Base-by-base conservation (phyloP, 768 basidiomycete species). In the Auricularia sp. region DNA sequence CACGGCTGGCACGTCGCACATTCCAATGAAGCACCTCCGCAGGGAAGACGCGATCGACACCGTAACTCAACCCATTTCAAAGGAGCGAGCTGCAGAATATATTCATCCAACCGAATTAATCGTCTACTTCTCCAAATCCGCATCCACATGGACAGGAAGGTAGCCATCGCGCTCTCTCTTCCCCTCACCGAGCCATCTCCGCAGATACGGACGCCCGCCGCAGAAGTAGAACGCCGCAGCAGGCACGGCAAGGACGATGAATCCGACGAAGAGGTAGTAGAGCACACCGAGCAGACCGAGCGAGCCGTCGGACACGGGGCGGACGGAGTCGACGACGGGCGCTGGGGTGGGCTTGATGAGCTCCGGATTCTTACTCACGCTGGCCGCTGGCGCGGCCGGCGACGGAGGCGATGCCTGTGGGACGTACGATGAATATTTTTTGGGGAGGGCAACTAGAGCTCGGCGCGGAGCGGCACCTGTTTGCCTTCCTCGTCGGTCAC, bases 381-480 rank as follows among this genome's bases (percentile, higher is more conserved):
- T 24, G 13, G 24, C 29, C 56, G 56, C 16, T 10, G 54, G 54
- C 14, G 56, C 56, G 34, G 56, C 56, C 6, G 56, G 18, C 18
- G 18, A 6, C 56, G 24, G 24, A 10, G 34, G 56, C 14, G 16
- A 24, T 59, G 24, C 56, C 39, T 42, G 39, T 14, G 39, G 39
- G 39, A 35, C 16, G 56, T 59, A 34, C 14, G 21, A 18, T 51
- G 21, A 29, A 59, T 59, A 14, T 59, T 59, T 34, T 59, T 59
- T 35, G 21, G 62, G 34, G 42, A 56, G 33, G 36, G 64, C 68
- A 54, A 67, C 66, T 87, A 98, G 74, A 98, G 93, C 85, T 98
- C 96, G 84, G 84, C 89, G 73, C 86, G 93, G 71, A 91, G 77
- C 77, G 94, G 95, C 86, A 96, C 92, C 92, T 96, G 81, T 67